Evolutionary conservation across 2,329 filamentous ascomycete genomes (phyloP).

Genomic region (Sclerotinia sclerotiorum): DNA sequence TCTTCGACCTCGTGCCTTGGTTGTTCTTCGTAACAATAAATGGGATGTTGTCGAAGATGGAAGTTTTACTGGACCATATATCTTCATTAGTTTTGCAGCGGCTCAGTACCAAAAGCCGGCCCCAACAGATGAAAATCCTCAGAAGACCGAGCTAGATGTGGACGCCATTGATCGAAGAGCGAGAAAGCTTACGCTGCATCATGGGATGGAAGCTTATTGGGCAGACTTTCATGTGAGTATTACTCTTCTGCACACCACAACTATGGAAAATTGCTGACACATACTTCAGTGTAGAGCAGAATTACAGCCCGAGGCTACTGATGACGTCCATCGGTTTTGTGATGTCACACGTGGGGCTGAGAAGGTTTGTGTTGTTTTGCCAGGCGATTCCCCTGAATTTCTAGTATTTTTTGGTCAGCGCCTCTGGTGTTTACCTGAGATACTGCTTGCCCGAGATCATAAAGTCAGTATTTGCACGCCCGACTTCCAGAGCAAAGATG

Average conservation of each 20-base stretch:
- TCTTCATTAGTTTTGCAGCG: constrained; percentile 24
- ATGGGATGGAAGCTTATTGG: constrained; percentile 24
- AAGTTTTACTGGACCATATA: constrained; percentile 23
- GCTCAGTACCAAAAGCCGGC: constrained; percentile 20
- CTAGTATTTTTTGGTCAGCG: constrained; percentile 24
- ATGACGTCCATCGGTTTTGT: constrained; percentile 26
- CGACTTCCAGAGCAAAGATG: neutral
- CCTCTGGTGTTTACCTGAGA: constrained; percentile 23
- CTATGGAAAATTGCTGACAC: neutral
- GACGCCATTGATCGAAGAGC: constrained; percentile 20
- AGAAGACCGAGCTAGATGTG: constrained; percentile 1
- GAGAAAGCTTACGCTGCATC: constrained; percentile 9
- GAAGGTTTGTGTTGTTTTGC: constrained; percentile 21
- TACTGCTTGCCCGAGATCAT: constrained; percentile 24
- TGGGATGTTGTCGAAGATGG: constrained; percentile 22
- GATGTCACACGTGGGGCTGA: constrained; percentile 24
- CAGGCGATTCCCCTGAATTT: constrained; percentile 1
- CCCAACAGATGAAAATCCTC: constrained; percentile 1
- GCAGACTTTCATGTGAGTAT: constrained; percentile 23
- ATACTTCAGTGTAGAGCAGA: constrained; percentile 16
- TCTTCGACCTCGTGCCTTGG: constrained; percentile 21
- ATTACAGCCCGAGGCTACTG: constrained; percentile 21
- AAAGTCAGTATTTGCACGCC: constrained; percentile 22
- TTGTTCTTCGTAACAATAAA: constrained; percentile 12
- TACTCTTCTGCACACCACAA: neutral